Conservation (phyloP, 2,329 filamentous ascomycete genomes). For the Colletotrichum cordylinicola region DNA sequence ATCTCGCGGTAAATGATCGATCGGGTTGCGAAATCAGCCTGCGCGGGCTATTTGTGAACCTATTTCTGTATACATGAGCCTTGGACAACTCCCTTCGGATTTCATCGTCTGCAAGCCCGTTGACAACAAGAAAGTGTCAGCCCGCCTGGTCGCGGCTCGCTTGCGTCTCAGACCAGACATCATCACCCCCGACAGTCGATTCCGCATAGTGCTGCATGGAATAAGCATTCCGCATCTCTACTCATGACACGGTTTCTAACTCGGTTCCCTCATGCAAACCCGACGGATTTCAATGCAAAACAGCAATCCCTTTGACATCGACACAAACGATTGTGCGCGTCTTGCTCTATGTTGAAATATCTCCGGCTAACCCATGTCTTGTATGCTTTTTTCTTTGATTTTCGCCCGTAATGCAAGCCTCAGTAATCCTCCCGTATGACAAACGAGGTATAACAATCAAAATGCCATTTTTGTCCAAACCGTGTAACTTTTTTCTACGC, state of each 20-base stretch:
- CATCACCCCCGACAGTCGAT: not conserved
- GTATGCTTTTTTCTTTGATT: constrained; percentile 13
- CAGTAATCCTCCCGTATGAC: not conserved
- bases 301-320: not conserved
- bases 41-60: not conserved
- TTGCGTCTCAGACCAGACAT: not conserved
- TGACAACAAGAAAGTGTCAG: not conserved
- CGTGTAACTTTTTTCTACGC: not conserved
- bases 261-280: not conserved
- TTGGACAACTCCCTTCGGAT: not conserved
- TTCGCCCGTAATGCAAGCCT: not conserved
- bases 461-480: not conserved
- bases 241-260: not conserved
- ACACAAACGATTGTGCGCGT: not conserved
- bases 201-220: not conserved
- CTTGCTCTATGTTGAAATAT: constrained; percentile 3
- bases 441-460: constrained; percentile 3
- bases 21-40: not conserved
- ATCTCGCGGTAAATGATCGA: not conserved
- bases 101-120: not conserved
- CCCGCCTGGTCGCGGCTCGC: not conserved
- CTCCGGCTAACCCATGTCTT: constrained; percentile 2
- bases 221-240: not conserved
- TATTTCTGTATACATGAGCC: not conserved
- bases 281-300: not conserved